A percentile compares a stretch with the other conserved stretches of the same genome.
Evolutionary conservation across 2,329 filamentous ascomycete species (phyloP).

Genomic region (Periglandula ipomoeae): DNA sequence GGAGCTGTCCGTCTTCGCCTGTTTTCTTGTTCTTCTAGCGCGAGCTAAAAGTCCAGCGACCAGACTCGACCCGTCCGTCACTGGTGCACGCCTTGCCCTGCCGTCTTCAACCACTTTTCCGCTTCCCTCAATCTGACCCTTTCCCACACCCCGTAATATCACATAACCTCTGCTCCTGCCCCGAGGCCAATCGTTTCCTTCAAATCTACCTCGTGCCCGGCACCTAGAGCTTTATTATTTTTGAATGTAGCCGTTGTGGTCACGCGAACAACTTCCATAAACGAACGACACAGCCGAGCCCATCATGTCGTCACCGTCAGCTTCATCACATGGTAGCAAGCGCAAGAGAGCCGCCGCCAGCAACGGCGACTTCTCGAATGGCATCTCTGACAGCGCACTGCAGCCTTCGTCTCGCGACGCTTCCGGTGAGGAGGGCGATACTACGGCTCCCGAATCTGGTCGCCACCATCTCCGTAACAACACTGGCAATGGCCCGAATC

Average conservation of each 20-base stretch:
- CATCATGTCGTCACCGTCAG: conserved; percentile 51
- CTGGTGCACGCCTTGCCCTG: background rate
- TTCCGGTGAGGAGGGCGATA: conserved; percentile 72
- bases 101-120: background rate
- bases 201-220: background rate
- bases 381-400: conserved; percentile 42
- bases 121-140: background rate
- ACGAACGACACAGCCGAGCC: background rate
- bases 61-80: no score
- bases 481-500: conserved; percentile 43
- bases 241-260: conserved; percentile 1
- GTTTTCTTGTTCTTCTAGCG: background rate
- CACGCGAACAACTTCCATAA: conserved; percentile 2
- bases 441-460: conserved; percentile 54
- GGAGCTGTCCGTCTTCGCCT: background rate
- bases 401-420: conserved; percentile 73
- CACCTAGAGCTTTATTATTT: background rate
- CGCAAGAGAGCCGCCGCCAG: conserved; percentile 65
- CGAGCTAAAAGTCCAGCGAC: background rate
- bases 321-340: conserved; percentile 52
- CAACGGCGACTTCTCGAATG: conserved; percentile 35
- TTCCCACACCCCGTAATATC: conserved; percentile 3
- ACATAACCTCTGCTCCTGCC: background rate
- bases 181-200: background rate
- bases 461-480: conserved; percentile 52